Conservation (phyloP, 768 basidiomycete genomes). For the Lentinula guzmanii region DNA sequence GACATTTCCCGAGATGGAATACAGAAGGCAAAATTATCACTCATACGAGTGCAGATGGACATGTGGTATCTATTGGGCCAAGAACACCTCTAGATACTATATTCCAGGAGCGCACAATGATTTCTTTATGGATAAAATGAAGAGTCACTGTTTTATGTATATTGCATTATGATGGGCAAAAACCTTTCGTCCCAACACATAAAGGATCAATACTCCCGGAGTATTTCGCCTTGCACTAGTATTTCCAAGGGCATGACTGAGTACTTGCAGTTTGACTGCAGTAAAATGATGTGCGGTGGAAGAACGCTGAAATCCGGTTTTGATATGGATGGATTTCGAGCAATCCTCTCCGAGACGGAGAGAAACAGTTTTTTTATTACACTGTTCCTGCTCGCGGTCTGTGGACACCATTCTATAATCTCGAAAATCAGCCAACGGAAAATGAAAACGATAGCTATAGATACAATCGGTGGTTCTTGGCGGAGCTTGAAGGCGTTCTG, state of each 20-base stretch:
- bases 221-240: too few species aligned
- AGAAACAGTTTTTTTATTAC: background rate
- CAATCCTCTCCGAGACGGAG: too few species aligned
- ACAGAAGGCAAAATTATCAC: background rate
- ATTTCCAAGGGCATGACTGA: too few species aligned
- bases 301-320: too few species aligned
- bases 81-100: background rate
- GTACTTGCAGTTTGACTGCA: too few species aligned
- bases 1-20: background rate
- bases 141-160: background rate
- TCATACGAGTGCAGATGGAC: background rate
- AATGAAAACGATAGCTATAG: background rate
- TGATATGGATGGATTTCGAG: too few species aligned
- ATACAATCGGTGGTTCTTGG: background rate
- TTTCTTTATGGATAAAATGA: background rate
- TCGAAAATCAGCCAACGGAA: background rate
- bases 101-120: background rate
- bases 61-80: background rate
- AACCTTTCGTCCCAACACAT: too few species aligned
- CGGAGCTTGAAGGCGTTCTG: background rate
- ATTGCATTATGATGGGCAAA: too few species aligned
- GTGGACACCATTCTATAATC: background rate
- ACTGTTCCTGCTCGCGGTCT: constrained; percentile 1
- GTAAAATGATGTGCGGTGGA: too few species aligned
- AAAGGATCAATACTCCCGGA: too few species aligned